Percentiles rank a stretch among this genome's conserved stretches.
Evolutionary conservation across 495 filamentous ascomycete species (phyloP).

Genomic region (Lophium mytilinum): DNA sequence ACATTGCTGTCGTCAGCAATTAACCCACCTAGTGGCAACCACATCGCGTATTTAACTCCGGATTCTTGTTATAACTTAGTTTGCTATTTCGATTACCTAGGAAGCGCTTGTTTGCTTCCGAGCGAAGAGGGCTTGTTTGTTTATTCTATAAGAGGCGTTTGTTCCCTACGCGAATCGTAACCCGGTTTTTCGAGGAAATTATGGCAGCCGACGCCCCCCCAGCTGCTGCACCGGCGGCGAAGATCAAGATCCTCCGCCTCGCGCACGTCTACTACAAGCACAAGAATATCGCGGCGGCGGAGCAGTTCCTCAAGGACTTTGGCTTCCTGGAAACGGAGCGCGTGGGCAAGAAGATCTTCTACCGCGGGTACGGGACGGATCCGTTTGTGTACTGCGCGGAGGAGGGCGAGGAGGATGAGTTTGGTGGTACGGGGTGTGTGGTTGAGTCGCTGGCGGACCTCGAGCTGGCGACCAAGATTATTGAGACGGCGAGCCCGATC

Average conservation of each 20-base stretch:
- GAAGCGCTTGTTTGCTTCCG: too few relatives aligned
- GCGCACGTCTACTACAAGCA: conserved; percentile 47
- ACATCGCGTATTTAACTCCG: too few relatives aligned
- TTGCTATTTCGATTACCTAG: too few relatives aligned
- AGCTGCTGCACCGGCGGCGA: conserved; percentile 12
- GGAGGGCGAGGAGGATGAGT: conserved; percentile 31
- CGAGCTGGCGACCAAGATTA: conserved; percentile 26
- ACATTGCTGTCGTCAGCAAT: too few relatives aligned
- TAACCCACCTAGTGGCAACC: too few relatives aligned
- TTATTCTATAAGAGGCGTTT: too few relatives aligned
- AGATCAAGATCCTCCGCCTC: conserved; percentile 38
- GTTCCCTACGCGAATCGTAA: too few relatives aligned
- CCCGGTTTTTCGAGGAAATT: too few relatives aligned
- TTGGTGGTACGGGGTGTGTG: conserved; percentile 30
- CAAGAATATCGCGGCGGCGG: conserved; percentile 38
- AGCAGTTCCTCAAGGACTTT: conserved; percentile 37
- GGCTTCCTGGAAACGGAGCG: conserved; percentile 32
- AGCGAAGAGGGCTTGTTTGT: too few relatives aligned
- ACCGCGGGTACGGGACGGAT: conserved; percentile 32
- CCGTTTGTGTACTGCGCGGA: conserved; percentile 36
- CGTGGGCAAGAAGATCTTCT: conserved; percentile 29
- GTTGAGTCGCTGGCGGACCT: conserved; percentile 30
- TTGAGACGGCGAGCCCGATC: conserved; percentile 41
- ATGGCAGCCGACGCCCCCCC: too few relatives aligned
- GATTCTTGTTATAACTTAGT: too few relatives aligned